These are phyloP conservation scores for Boletus sensibilis DNA, from an alignment of 768 basidiomycete genomes.

Conservation along the genomic window DNA sequence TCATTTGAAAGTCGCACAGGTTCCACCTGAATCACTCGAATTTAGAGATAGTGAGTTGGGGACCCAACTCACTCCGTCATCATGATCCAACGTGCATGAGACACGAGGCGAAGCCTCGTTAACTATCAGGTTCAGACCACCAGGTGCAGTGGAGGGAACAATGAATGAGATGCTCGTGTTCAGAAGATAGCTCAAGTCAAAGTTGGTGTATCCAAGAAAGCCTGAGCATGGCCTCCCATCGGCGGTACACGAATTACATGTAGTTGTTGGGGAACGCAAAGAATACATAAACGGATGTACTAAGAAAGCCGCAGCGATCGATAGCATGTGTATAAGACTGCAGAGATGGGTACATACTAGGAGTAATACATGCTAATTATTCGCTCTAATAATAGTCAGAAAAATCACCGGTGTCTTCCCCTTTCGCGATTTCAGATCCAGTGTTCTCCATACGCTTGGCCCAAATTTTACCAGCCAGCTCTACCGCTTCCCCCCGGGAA, in stretches of 20 bases:
- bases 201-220: background rate
- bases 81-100: background rate
- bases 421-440: slow-evolving; percentile 9
- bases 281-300: background rate
- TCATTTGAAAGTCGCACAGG: background rate
- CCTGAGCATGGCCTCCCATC: too few species aligned
- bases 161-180: background rate
- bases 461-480: slow-evolving; percentile 22
- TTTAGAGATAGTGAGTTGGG: background rate
- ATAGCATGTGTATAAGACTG: background rate
- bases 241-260: background rate
- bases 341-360: too few species aligned
- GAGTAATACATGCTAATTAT: background rate
- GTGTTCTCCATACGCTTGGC: slow-evolving; percentile 6
- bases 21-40: background rate
- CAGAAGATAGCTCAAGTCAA: background rate
- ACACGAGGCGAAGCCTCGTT: background rate
- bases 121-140: background rate
- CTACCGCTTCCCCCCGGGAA: slow-evolving; percentile 9
- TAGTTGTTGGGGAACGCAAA: background rate
- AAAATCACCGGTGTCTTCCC: background rate
- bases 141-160: background rate
- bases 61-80: background rate
- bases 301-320: background rate
- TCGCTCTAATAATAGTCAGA: background rate